These are phyloP conservation scores for Trichoderma aggressivum DNA, from an alignment of 2,329 filamentous ascomycete genomes.

Conservation along the genomic window DNA sequence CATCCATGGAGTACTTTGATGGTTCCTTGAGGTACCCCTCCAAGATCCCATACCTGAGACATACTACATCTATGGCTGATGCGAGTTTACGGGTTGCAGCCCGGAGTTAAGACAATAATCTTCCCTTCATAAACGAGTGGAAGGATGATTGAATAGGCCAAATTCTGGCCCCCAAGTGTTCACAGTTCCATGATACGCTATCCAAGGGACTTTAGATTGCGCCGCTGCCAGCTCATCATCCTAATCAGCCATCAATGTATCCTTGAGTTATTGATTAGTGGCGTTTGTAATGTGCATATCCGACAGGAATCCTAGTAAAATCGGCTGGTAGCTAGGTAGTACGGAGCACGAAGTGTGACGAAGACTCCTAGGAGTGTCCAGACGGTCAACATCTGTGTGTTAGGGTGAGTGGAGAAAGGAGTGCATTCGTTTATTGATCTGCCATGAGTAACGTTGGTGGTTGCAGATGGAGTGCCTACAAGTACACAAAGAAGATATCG, in stretches of 20 bases:
- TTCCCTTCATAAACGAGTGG: too few species aligned
- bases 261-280: not conserved
- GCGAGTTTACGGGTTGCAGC: too few species aligned
- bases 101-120: too few species aligned
- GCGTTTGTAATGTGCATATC: not conserved
- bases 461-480: not conserved
- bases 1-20: too few species aligned
- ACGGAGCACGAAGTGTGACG: not conserved
- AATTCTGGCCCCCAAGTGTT: too few species aligned
- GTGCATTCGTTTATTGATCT: not conserved
- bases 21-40: too few species aligned
- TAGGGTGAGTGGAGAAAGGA: not conserved
- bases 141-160: too few species aligned
- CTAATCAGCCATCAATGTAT: not conserved
- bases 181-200: too few species aligned
- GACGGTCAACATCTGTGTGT: not conserved
- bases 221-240: not conserved
- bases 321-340: not conserved
- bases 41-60: too few species aligned
- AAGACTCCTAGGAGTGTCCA: not conserved
- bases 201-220: not conserved
- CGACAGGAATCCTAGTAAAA: not conserved
- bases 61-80: too few species aligned
- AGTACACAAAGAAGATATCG: not conserved
- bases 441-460: not conserved